Percentiles rank a stretch among this genome's conserved stretches.
These are phyloP conservation scores for Rhizophagus clarus DNA, from an alignment of 192 early-diverging fungal species.

Conservation along the genomic window DNA sequence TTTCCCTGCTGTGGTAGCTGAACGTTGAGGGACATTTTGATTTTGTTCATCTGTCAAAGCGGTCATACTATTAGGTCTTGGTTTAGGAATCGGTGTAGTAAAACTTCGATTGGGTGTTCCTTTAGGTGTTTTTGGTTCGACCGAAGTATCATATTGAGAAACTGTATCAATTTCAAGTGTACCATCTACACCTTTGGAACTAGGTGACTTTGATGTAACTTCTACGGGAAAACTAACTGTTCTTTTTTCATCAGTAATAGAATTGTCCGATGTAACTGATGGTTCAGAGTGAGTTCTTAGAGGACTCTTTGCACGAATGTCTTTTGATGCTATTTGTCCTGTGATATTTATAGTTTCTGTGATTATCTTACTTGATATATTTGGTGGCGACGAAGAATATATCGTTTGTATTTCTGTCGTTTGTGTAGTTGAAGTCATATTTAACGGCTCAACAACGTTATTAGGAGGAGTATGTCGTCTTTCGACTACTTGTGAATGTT, in stretches of 20 bases:
- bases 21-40: slow-evolving; percentile 13
- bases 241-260: slow-evolving; percentile 12
- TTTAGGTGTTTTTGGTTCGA: neutral
- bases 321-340: neutral
- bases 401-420: neutral
- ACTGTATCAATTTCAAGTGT: neutral
- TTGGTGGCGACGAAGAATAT: neutral
- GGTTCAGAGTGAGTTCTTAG: neutral
- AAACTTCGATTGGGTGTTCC: slow-evolving; percentile 12
- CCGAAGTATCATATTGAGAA: neutral
- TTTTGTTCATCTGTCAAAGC: slow-evolving; percentile 10
- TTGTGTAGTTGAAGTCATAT: neutral
- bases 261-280: too few species aligned
- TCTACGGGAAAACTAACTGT: slow-evolving; percentile 17
- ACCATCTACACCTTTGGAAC: neutral
- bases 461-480: slow-evolving; percentile 11
- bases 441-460: slow-evolving; percentile 30
- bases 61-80: slow-evolving; percentile 21
- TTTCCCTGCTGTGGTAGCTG: slow-evolving; percentile 19
- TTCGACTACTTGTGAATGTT: slow-evolving; percentile 11
- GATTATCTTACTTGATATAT: neutral
- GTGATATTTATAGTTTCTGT: neutral
- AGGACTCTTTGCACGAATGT: neutral
- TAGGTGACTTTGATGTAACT: neutral
- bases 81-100: slow-evolving; percentile 15